A percentile compares a stretch with the other conserved stretches of the same genome.
Evolutionary conservation across 1,284 basidiomycete species (phyloP).

Genomic region (Malassezia brasiliensis): DNA sequence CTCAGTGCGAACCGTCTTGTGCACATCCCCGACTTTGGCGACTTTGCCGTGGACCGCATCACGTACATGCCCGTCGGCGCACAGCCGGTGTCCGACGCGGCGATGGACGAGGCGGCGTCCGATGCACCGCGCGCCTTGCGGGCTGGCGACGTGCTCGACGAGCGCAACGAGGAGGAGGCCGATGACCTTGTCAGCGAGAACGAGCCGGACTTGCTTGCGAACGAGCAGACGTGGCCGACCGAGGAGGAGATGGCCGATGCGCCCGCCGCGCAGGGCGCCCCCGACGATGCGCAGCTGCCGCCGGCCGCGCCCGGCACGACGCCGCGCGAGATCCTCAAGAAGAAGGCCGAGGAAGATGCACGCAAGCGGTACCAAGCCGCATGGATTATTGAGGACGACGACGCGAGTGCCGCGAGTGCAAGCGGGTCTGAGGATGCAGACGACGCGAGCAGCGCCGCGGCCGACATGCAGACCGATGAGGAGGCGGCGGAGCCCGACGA

Average conservation of each 20-base stretch:
- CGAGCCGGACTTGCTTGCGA: conserved; percentile 73
- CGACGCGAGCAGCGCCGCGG: conserved; percentile 72
- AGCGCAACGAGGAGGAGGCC: conserved; percentile 57
- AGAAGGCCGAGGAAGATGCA: conserved; percentile 47
- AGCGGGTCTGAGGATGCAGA: conserved; percentile 46
- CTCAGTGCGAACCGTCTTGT: conserved; percentile 77
- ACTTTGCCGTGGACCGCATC: conserved; percentile 74
- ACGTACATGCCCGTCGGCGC: conserved; percentile 21
- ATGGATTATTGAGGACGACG: conserved; percentile 43
- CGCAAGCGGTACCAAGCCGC: conserved; percentile 48
- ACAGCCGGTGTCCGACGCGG: conserved; percentile 9
- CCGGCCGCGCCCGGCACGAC: conserved; percentile 50
- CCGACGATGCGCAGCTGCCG: conserved; percentile 22
- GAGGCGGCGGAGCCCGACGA: conserved; percentile 24
- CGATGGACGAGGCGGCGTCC: conserved; percentile 2
- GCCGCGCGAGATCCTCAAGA: conserved; percentile 35
- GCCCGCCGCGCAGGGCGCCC: background rate
- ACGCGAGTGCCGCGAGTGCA: conserved; percentile 43
- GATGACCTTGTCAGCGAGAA: conserved; percentile 84
- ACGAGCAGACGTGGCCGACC: conserved; percentile 98
- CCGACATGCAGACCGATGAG: conserved; percentile 24
- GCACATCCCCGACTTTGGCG: conserved; percentile 78
- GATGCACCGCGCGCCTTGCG: conserved; percentile 21
- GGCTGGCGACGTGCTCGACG: conserved; percentile 56
- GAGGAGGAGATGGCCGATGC: conserved; percentile 74